These are phyloP conservation scores for Taxawa tesnikishii DNA, from an alignment of 2,329 filamentous ascomycete genomes.

Conservation along the genomic window DNA sequence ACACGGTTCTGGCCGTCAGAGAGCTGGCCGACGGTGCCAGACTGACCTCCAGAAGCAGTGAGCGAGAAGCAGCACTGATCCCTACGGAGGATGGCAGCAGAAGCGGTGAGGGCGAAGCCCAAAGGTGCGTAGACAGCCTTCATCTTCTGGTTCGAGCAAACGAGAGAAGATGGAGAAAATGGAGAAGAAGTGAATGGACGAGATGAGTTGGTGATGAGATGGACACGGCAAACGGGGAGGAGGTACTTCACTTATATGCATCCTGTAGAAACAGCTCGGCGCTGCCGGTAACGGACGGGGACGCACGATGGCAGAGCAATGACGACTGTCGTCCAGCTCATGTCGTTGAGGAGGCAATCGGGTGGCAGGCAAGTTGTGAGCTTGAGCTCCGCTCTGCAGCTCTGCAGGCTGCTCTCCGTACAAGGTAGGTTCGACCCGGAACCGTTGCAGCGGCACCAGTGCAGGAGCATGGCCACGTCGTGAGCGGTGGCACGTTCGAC, in stretches of 20 bases:
- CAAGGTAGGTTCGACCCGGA: no score
- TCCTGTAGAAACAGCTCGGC: no score
- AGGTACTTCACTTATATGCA: slow-evolving; percentile 3
- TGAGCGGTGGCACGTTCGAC: no score
- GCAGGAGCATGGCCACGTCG: no score
- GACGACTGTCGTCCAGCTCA: no score
- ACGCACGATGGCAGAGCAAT: no score
- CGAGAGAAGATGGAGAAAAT: slow-evolving; percentile 1
- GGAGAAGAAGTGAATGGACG: neutral
- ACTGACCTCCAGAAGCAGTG: slow-evolving; percentile 33
- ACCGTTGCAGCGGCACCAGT: no score
- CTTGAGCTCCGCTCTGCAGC: no score
- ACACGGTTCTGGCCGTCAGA: slow-evolving; percentile 47
- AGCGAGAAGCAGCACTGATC: slow-evolving; percentile 35
- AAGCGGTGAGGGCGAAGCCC: slow-evolving; percentile 7
- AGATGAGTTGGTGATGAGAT: neutral
- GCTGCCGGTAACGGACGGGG: no score
- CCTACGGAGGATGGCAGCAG: slow-evolving; percentile 3
- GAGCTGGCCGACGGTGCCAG: slow-evolving; percentile 46
- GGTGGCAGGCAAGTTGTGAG: no score
- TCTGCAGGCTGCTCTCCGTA: no score
- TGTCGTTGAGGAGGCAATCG: no score
- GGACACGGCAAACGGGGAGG: neutral
- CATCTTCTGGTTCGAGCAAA: slow-evolving; percentile 4
- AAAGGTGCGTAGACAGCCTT: slow-evolving; percentile 6